A percentile compares a stretch with the other conserved stretches of the same genome.
Conservation (phyloP, 2,329 filamentous ascomycete genomes). For the Aspergillus piperis region DNA sequence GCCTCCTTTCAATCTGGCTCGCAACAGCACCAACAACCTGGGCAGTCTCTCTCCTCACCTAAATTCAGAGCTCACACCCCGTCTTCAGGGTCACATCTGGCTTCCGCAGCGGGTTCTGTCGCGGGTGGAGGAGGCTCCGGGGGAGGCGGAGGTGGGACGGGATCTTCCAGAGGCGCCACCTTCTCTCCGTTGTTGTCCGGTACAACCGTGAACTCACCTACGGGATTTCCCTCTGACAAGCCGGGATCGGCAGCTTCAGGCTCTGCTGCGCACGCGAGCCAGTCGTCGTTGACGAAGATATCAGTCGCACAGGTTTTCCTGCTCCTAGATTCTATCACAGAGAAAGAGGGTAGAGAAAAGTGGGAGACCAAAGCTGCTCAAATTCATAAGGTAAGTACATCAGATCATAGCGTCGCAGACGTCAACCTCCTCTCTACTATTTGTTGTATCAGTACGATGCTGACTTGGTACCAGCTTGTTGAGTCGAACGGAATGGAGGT, state of each 20-base stretch:
- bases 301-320: slow-evolving; percentile 94
- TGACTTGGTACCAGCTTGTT: slow-evolving; percentile 65
- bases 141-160: slow-evolving; percentile 56
- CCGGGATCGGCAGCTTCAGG: slow-evolving; percentile 40
- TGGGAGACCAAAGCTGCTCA: slow-evolving; percentile 91
- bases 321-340: slow-evolving; percentile 88
- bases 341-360: slow-evolving; percentile 88
- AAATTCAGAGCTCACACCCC: slow-evolving; percentile 58
- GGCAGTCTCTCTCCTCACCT: slow-evolving; percentile 57
- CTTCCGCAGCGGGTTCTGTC: slow-evolving; percentile 57
- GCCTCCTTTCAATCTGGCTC: slow-evolving; percentile 56
- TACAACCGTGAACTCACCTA: slow-evolving; percentile 55
- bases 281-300: slow-evolving; percentile 79
- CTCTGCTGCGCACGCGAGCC: slow-evolving; percentile 49
- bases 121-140: slow-evolving; percentile 53
- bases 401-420: background rate
- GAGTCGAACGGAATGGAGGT: slow-evolving; percentile 99
- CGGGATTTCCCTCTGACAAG: slow-evolving; percentile 55
- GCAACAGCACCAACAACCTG: slow-evolving; percentile 54
- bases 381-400: slow-evolving; percentile 77
- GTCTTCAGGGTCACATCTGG: slow-evolving; percentile 57
- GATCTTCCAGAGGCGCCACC: slow-evolving; percentile 57
- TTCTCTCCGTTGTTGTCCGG: slow-evolving; percentile 62
- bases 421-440: background rate
- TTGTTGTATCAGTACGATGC: background rate